Evolutionary conservation across 2,329 filamentous ascomycete species (phyloP), one percentile per base, ranked within the genome.

Genomic region (Lachnellula suecica): DNA sequence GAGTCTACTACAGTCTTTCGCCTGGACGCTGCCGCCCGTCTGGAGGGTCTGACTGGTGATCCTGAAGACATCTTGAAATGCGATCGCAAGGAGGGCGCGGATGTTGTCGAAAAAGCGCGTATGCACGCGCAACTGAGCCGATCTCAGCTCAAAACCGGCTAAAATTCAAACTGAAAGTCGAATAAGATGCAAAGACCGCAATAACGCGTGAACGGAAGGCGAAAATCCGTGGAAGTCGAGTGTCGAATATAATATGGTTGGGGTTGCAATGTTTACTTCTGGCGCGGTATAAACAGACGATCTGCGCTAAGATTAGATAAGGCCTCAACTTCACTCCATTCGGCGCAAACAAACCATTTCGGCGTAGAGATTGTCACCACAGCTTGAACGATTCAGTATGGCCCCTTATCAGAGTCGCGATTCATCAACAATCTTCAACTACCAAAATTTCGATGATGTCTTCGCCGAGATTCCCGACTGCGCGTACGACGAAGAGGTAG

Each of bases 1-100:
- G 85, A 91, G 59, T 95, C 91, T 54, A 92, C 75, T 44, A 95
- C 79, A 46, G 87, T 82, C 62, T 85, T 88, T 63, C 87, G 84
- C 66, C 90, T 82, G 20, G 87, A 71, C 40, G 79, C 78, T 45
- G 76, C 40, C 13, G 40, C 79, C 51, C 84, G 78, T 66, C 85
- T 77, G 51, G 81, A 79, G 10, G 84, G 79, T 60, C 85, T 76
- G 42, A 78, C 71, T 29, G 76, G 64, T n/a, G 67, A 65, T 61
- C 65, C 65, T 4, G 63, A 37, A 23, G 40, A 64, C 59, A 63
- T 63, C 27, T 51, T 58, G 6, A 29, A 31, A 35, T 20, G 19
- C 19, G 24, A 13, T 47, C n/a, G 31, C 31, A 35, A 48, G 34
- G 24, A 17, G 40, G 20, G 23, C 22, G 44, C 19, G 19, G 35